A percentile compares a stretch with the other conserved stretches of the same genome.
phyloP scores from a whole-genome alignment of 306 rosid genomes.

The Begonia peltatifolia region DNA sequence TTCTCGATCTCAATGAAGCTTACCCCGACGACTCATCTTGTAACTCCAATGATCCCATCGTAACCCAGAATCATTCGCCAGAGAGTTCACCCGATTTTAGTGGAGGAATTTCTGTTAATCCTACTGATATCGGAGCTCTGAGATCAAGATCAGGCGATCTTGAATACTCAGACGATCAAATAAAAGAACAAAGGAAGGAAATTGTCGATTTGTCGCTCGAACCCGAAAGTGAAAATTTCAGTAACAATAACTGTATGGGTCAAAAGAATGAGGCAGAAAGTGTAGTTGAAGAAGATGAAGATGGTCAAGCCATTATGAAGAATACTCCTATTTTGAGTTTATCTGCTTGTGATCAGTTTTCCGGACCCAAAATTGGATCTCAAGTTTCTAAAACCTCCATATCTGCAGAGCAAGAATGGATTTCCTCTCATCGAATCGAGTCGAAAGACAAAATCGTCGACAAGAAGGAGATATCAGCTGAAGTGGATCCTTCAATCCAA shows the following conservation, averaged over 20 bases:
- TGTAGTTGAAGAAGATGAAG: background rate
- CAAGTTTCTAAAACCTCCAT: conserved; percentile 12
- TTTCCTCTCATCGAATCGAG: conserved; percentile 16
- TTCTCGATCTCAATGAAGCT: conserved; percentile 40
- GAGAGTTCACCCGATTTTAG: conserved; percentile 16
- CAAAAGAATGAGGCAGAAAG: too few species aligned
- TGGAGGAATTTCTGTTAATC: background rate
- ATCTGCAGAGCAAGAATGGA: conserved; percentile 15
- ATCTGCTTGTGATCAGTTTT: conserved; percentile 7
- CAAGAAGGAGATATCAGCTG: conserved; percentile 18
- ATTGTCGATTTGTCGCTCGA: too few species aligned
- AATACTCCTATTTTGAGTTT: conserved; percentile 6
- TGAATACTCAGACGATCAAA: too few species aligned
- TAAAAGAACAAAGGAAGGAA: too few species aligned
- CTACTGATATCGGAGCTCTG: too few species aligned
- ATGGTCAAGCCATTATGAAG: background rate
- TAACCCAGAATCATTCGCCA: conserved; percentile 23
- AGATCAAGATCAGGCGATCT: too few species aligned
- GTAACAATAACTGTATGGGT: too few species aligned
- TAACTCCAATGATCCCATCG: conserved; percentile 27
- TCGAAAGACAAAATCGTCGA: conserved; percentile 6
- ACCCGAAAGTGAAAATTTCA: too few species aligned
- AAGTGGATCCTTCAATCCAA: conserved; percentile 16
- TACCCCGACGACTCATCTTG: conserved; percentile 24
- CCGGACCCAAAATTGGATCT: conserved; percentile 10